Evolutionary conservation across 2,329 filamentous ascomycete genomes (phyloP).

Genomic region (Graphiopsis chlorocephala): DNA sequence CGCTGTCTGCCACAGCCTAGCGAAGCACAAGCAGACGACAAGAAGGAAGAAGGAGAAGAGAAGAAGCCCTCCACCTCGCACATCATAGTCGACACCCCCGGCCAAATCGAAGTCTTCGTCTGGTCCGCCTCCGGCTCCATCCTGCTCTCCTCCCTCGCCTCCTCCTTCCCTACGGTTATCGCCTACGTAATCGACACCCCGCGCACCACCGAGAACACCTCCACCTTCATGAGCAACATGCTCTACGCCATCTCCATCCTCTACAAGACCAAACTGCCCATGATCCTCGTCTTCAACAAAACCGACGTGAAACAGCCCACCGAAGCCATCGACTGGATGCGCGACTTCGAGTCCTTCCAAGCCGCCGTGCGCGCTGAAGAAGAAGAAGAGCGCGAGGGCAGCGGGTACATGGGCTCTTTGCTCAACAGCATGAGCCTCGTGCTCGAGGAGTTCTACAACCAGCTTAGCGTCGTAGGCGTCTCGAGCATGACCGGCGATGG

Average conservation of each 20-base stretch:
- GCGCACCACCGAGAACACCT: conserved; percentile 85
- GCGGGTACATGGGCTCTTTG: conserved; percentile 92
- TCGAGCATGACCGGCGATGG: conserved; percentile 90
- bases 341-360: conserved; percentile 95
- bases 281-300: conserved; percentile 99
- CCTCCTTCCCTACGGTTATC: conserved; percentile 92
- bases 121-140: conserved; percentile 97
- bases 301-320: conserved; percentile 93
- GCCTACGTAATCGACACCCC: conserved; percentile 98
- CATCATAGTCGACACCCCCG: conserved; percentile 91
- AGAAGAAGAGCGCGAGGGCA: conserved; percentile 69
- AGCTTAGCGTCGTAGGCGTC: conserved; percentile 88
- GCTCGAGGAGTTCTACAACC: conserved; percentile 95
- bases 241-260: conserved; percentile 97
- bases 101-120: conserved; percentile 98
- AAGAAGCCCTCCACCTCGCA: conserved; percentile 64
- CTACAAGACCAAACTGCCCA: conserved; percentile 97
- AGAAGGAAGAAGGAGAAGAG: conserved; percentile 16
- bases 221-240: conserved; percentile 99
- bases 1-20: conserved; percentile 46
- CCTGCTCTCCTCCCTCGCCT: conserved; percentile 85
- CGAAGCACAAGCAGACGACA: background rate
- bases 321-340: conserved; percentile 96
- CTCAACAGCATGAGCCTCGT: conserved; percentile 98
- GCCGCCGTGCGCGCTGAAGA: conserved; percentile 78